Percentiles rank a stretch among this genome's conserved stretches.
Conservation (phyloP, 257 asterid genomes). For the Asclepias syriaca region DNA sequence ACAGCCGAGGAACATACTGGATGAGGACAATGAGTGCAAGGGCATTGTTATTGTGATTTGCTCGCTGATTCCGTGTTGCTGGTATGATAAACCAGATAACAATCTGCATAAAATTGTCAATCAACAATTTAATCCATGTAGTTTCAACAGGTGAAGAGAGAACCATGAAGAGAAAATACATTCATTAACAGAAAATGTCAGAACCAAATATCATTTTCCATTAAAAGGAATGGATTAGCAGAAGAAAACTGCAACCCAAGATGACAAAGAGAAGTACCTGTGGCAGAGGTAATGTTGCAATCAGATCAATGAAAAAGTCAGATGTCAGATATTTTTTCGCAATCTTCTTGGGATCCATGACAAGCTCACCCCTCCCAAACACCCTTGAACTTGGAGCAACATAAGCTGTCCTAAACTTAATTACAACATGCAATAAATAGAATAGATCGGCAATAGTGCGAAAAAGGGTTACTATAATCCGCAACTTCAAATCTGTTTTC, state of each 20-base stretch:
- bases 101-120: conserved; percentile 43
- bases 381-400: conserved; percentile 91
- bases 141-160: not conserved
- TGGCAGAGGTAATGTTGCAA: conserved; percentile 90
- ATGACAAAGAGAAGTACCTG: conserved; percentile 50
- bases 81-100: conserved; percentile 93
- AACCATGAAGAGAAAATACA: not conserved
- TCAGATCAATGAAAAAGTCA: conserved; percentile 73
- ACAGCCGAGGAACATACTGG: conserved; percentile 87
- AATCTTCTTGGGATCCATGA: conserved; percentile 82
- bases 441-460: conserved; percentile 86
- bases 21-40: conserved; percentile 86
- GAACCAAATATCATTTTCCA: not conserved
- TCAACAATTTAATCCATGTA: not conserved
- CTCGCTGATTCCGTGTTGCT: conserved; percentile 54
- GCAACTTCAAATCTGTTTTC: conserved; percentile 64
- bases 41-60: conserved; percentile 79
- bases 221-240: not conserved
- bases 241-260: not conserved
- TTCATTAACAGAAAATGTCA: not conserved
- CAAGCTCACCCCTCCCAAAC: conserved; percentile 98
- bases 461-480: conserved; percentile 72
- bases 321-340: conserved; percentile 68
- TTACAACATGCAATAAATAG: conserved; percentile 70
- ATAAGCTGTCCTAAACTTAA: conserved; percentile 90